Percentiles rank a stretch among this genome's conserved stretches.
These are phyloP conservation scores for Phytophthora rubi DNA, from an alignment of 352 stramenopile species.

Conservation along the genomic window DNA sequence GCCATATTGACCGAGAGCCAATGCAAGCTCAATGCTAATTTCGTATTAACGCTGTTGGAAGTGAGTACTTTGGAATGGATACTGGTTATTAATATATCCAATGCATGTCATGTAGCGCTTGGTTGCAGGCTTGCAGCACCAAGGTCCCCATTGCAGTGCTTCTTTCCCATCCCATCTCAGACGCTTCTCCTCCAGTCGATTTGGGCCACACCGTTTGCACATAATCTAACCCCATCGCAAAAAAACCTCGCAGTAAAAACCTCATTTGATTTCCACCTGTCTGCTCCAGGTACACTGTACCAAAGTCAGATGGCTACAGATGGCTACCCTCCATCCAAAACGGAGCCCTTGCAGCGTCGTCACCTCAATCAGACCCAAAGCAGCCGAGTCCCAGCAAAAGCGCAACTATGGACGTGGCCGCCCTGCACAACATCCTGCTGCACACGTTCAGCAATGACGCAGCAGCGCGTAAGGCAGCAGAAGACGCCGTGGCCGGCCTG, in stretches of 20 bases:
- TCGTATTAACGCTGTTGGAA: too few species aligned
- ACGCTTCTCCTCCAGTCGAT: conserved; percentile 42
- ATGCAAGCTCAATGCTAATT: too few species aligned
- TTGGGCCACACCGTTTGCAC: conserved; percentile 5
- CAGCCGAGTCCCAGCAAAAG: conserved; percentile 21
- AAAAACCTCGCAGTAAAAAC: conserved; percentile 29
- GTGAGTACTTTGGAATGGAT: neutral
- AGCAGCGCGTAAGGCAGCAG: conserved; percentile 72
- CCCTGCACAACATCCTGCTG: conserved; percentile 90
- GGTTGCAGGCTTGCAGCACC: too few species aligned
- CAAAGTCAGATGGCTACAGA: conserved; percentile 13
- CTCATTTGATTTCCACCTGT: conserved; percentile 17
- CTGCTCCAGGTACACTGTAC: neutral
- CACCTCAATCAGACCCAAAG: conserved; percentile 31
- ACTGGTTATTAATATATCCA: neutral
- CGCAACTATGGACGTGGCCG: conserved; percentile 84
- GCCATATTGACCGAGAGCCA: too few species aligned
- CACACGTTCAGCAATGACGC: conserved; percentile 87
- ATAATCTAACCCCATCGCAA: conserved; percentile 1
- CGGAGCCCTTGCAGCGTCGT: conserved; percentile 9
- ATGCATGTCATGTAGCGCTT: too few species aligned
- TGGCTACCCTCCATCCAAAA: conserved; percentile 40
- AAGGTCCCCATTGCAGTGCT: neutral
- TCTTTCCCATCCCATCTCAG: conserved; percentile 16
- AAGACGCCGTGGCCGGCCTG: conserved; percentile 77